Base-by-base conservation (phyloP, 1,139 yeast species). In the Eremothecium gossypii region DNA sequence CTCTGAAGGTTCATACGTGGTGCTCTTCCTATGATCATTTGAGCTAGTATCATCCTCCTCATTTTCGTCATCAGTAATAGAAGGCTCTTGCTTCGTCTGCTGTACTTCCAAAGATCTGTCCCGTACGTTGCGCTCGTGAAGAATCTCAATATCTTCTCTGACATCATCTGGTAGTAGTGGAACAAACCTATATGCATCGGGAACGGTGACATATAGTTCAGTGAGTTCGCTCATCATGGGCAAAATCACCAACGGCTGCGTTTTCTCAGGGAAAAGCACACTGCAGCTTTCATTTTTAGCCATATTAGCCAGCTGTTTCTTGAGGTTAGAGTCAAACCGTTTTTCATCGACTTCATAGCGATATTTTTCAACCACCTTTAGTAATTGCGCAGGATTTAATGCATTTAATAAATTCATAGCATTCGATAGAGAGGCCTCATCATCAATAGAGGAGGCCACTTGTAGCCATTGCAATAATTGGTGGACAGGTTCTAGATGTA, bases 401-500 rank as follows among this genome's bases (percentile, higher is more conserved):
- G 70, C 68, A 36, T 69, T 80, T 58, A 72, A 77, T 60, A 71
- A 76, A 48, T 65, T 73, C 45, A 76, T 69, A 41, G 82, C 81
- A 55, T 68, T 74, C 49, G 66, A 74, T 60, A 79, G 72, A 52
- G 68, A 74, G 55, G 69, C 80, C 41, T 75, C 78, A 47, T 73
- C 74, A 13, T 63, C 64, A 36, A 80, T 60, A 30, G 76, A 71
- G 0, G 95, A 77, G 64, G 87, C 76, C 41, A 91, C 83, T 60
- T 91, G 97, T 41, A 89, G 66, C 87, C 95, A 89, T 60, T 91
- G 96, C 45, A 91, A 65, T 29, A 91, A 63, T 59, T 89, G 93
- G 43, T 83, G 76, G 1, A 85, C 69, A 1, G 96, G 89, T 45
- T 75, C 76, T 44, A 87, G 68, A 49, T 84, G 87, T 27, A 66